Evolutionary conservation across 2,329 filamentous ascomycete species (phyloP).

Genomic region (Aphanoascus verrucosus): DNA sequence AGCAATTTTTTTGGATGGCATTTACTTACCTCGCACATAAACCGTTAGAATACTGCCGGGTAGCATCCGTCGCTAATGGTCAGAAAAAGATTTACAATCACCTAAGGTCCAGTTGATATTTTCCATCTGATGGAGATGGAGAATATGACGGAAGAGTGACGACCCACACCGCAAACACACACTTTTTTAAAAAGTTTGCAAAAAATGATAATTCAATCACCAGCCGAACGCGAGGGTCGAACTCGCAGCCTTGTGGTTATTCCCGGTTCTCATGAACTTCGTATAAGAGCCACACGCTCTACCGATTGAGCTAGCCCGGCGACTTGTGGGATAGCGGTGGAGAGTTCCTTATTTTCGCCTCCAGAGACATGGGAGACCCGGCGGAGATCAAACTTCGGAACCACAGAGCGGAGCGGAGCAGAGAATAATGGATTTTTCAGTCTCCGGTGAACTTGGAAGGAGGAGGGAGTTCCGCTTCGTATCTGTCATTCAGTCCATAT

Average conservation of each 20-base stretch:
- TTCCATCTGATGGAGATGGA: too few species aligned
- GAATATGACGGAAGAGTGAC: neutral
- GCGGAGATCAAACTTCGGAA: too few species aligned
- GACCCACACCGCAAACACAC: neutral
- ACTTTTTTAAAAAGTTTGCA: neutral
- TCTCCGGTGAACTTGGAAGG: too few species aligned
- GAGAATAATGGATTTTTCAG: too few species aligned
- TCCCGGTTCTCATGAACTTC: neutral
- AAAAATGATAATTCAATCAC: conserved; percentile 3
- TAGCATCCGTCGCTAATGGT: too few species aligned
- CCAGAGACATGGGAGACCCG: neutral
- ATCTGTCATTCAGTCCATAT: conserved; percentile 20
- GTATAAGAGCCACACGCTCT: conserved; percentile 42
- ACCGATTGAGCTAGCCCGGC: conserved; percentile 44
- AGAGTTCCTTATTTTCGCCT: neutral
- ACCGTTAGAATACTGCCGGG: too few species aligned
- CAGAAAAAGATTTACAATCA: too few species aligned
- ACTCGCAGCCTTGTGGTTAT: conserved; percentile 32
- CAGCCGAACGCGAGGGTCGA: conserved; percentile 35
- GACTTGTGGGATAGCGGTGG: neutral
- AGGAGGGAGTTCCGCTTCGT: neutral
- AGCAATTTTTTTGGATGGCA: too few species aligned
- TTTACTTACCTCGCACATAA: too few species aligned
- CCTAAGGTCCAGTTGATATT: too few species aligned
- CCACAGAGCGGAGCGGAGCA: too few species aligned